phyloP scores from a whole-genome alignment of 306 rosid genomes.

The Glycine soja region DNA sequence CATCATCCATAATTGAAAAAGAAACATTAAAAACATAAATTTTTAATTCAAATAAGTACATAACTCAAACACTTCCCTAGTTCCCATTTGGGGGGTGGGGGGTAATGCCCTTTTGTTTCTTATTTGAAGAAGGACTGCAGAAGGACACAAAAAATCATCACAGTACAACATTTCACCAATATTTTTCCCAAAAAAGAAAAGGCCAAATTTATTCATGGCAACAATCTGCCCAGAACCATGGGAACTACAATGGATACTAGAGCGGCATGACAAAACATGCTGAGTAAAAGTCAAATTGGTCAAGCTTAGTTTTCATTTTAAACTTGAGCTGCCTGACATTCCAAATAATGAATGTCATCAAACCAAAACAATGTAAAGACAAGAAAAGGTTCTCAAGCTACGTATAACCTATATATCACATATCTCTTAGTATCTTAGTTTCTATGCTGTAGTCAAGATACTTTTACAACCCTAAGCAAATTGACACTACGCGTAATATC shows the following conservation, averaged over 20 bases:
- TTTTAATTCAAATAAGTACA: not conserved
- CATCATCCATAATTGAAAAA: not conserved
- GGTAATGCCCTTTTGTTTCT: not conserved
- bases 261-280: constrained; percentile 27
- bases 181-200: not conserved
- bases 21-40: not conserved
- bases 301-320: constrained; percentile 21
- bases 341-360: constrained; percentile 17
- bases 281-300: constrained; percentile 2
- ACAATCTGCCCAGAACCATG: constrained; percentile 26
- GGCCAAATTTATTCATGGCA: not conserved
- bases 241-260: constrained; percentile 11
- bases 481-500: constrained; percentile 10
- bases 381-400: not conserved
- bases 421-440: not conserved
- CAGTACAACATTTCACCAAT: constrained; percentile 17
- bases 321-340: not conserved
- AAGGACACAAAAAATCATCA: not conserved
- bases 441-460: constrained; percentile 17
- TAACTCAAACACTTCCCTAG: not conserved
- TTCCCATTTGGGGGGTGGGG: too few relatives aligned
- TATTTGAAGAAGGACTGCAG: not conserved
- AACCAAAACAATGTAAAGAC: constrained; percentile 4
- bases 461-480: constrained; percentile 15
- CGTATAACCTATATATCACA: not conserved